phyloP scores from a whole-genome alignment of 306 rosid species.

The Cotoneaster glaucophyllus region DNA sequence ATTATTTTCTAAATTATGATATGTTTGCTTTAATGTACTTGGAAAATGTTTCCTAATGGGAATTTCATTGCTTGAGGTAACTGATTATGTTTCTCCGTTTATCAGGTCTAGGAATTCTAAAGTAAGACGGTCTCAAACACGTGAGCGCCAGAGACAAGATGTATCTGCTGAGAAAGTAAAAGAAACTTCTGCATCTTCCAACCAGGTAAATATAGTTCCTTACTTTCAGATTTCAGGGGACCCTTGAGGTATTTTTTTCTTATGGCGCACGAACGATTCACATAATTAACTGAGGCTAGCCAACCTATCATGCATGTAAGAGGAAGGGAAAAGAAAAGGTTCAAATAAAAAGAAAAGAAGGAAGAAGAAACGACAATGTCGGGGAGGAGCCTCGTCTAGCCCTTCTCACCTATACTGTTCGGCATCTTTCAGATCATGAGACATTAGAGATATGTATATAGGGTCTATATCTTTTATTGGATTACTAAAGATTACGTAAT shows the following conservation, averaged over 20 bases:
- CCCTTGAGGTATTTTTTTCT: background rate
- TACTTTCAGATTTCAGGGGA: background rate
- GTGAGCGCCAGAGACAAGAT: constrained; percentile 36
- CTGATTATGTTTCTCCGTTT: background rate
- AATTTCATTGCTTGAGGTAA: background rate
- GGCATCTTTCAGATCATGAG: too few species aligned
- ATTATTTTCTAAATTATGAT: background rate
- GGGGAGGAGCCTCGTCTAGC: background rate
- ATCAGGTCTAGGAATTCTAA: constrained; percentile 52
- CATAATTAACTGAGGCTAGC: background rate
- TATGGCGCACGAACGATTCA: background rate
- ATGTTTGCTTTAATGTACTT: background rate
- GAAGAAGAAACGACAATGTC: background rate
- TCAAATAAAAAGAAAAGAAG: background rate
- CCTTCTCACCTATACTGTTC: background rate
- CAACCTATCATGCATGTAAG: background rate
- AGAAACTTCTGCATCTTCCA: constrained; percentile 32
- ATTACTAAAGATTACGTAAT: background rate
- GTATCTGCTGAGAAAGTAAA: constrained; percentile 21
- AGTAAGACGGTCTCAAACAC: constrained; percentile 46
- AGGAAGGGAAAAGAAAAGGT: background rate
- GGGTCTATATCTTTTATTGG: too few species aligned
- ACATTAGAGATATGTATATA: too few species aligned
- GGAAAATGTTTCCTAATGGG: background rate
- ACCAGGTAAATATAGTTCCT: constrained; percentile 30